phyloP scores from a whole-genome alignment of 2,329 filamentous ascomycete species.

The Eutypella sp. region DNA sequence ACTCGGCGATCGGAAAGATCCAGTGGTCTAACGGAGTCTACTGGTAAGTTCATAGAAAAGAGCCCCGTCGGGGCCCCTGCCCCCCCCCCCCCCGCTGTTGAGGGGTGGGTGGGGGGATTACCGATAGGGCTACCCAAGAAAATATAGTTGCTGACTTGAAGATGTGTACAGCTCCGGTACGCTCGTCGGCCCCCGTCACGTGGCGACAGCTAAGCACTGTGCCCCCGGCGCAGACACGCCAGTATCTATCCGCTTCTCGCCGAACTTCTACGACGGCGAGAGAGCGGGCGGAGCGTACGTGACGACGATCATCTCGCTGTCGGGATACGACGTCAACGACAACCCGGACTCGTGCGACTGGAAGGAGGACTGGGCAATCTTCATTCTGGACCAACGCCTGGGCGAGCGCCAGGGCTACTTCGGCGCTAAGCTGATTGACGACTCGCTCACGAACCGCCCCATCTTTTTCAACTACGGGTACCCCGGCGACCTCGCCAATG shows the following conservation, averaged over 20 bases:
- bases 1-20: conserved; percentile 2
- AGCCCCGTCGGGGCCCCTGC: too few species aligned
- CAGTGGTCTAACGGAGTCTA: conserved; percentile 4
- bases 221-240: conserved; percentile 5
- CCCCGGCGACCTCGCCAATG: conserved; percentile 3
- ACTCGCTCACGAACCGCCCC: neutral
- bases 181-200: conserved; percentile 15
- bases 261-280: conserved; percentile 15
- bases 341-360: conserved; percentile 8
- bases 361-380: conserved; percentile 19
- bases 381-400: conserved; percentile 15
- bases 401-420: conserved; percentile 16
- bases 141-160: neutral
- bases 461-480: conserved; percentile 4
- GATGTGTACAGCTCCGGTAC: neutral
- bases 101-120: too few species aligned
- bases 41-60: neutral
- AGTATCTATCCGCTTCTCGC: conserved; percentile 10
- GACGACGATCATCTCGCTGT: neutral
- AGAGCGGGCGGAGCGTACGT: conserved; percentile 2
- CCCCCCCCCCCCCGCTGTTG: too few species aligned
- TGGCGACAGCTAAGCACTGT: conserved; percentile 19
- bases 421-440: conserved; percentile 7
- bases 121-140: neutral
- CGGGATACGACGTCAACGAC: neutral